Conservation (phyloP, 257 asterid genomes). For the Scutellaria barbata region DNA sequence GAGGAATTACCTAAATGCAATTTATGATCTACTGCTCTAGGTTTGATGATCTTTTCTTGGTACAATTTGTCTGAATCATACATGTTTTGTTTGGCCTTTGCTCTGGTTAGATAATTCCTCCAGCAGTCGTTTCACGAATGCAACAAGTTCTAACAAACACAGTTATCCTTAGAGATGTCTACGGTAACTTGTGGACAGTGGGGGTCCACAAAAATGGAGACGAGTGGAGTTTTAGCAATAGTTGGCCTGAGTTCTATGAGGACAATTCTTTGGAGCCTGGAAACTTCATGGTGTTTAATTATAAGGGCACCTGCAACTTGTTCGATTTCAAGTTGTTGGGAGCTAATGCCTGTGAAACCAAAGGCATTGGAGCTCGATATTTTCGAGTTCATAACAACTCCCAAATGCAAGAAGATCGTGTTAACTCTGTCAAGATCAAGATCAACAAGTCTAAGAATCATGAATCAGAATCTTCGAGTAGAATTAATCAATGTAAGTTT, state of each 20-base stretch:
- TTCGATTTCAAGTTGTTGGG: slow-evolving; percentile 31
- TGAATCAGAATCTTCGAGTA: too few species aligned
- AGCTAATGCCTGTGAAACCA: slow-evolving; percentile 13
- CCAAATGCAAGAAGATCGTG: not conserved
- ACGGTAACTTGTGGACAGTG: slow-evolving; percentile 24
- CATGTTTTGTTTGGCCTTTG: not conserved
- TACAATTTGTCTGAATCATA: too few species aligned
- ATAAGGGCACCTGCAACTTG: not conserved
- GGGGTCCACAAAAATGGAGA: slow-evolving; percentile 20
- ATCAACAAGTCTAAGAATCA: too few species aligned
- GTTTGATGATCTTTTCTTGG: too few species aligned
- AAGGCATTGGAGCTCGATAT: not conserved
- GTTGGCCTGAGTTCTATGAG: slow-evolving; percentile 37
- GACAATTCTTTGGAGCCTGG: slow-evolving; percentile 21
- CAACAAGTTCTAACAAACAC: not conserved
- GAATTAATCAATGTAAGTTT: too few species aligned
- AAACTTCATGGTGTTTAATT: slow-evolving; percentile 11
- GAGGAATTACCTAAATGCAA: slow-evolving; percentile 28
- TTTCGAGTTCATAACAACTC: not conserved
- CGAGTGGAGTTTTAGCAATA: slow-evolving; percentile 28
- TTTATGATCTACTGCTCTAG: too few species aligned
- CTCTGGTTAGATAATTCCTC: slow-evolving; percentile 26
- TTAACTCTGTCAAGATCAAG: too few species aligned
- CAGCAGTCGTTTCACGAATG: not conserved
- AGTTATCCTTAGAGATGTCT: slow-evolving; percentile 32